Evolutionary conservation across 2,329 filamentous ascomycete species (phyloP).

Genomic region (Drechslerella coelobrocha): DNA sequence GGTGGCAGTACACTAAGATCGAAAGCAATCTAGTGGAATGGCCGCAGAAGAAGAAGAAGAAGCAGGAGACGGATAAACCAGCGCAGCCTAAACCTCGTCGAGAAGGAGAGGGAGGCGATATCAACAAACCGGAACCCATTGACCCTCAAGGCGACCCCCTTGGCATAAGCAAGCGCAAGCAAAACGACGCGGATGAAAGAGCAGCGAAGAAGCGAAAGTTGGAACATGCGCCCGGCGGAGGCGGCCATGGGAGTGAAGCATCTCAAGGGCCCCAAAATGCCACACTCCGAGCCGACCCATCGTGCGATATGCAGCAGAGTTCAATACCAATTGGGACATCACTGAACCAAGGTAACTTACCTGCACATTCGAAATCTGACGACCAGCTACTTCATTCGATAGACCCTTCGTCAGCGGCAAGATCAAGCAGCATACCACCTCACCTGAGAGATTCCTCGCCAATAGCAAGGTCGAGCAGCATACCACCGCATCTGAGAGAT

Average conservation of each 20-base stretch:
- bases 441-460: slow-evolving; percentile 20
- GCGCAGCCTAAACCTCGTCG: not conserved
- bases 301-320: not conserved
- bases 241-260: too few species aligned
- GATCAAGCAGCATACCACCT: slow-evolving; percentile 7
- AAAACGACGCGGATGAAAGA: slow-evolving; percentile 19
- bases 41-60: slow-evolving; percentile 20
- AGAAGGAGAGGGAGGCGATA: not conserved
- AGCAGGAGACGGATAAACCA: not conserved
- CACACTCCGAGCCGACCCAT: not conserved
- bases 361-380: not conserved
- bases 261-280: too few species aligned
- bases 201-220: slow-evolving; percentile 37
- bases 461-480: slow-evolving; percentile 11
- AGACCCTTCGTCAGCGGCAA: slow-evolving; percentile 7
- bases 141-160: not conserved
- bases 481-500: slow-evolving; percentile 21
- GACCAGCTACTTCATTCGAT: slow-evolving; percentile 7
- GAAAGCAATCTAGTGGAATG: slow-evolving; percentile 40
- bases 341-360: not conserved
- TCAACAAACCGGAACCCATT: not conserved
- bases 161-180: slow-evolving; percentile 38
- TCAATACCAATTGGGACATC: not conserved
- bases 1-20: slow-evolving; percentile 44
- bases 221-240: not conserved